Evolutionary conservation across 2,329 filamentous ascomycete genomes (phyloP), one percentile per base, ranked within the genome.

Genomic region (Diplodia corticola): DNA sequence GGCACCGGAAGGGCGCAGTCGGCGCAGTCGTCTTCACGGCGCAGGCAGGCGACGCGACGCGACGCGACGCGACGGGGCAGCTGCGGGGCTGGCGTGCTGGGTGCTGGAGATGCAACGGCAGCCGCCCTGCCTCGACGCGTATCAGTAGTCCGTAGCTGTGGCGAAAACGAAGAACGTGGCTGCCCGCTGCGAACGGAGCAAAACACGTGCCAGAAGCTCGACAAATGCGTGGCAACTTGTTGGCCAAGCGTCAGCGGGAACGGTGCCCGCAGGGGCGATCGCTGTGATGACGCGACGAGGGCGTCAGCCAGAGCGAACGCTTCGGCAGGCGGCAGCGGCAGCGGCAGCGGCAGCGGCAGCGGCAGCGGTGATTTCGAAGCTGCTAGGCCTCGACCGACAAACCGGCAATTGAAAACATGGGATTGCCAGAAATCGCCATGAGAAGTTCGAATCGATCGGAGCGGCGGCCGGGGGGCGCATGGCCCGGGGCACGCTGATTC

Each of bases 331-430:
- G 51, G 51, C 51, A 40, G 33, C 17, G 7, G 51, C 24, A 33
- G 28, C 51, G 30, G 50, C 50, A 30, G 17, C 24, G 6, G 28
- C 51, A 40, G 33, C 17, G 7, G 51, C 24, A 33, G 28, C 51
- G 30, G 50, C 50, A 30, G 17, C 24, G 6, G 28, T 40, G 40
- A 61, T 61, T 49, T 49, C 28, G 40, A 61, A 61, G 57, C 44
- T 33, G 5, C 13, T 17, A 15, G 57, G 26, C n/a, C 55, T 49
- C 13, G 55, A 10, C 35, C 55, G 15, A 28, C 22, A 22, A 60
- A 15, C 13, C 3, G 12, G 54, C 10, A 28, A 26, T 46, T 28
- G 6, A 7, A 17, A 22, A 59, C 55, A 60, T 60, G 55, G 55
- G 15, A 60, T 60, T 60, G 37, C 55, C 15, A 33, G 15, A 22